Evolutionary conservation across 2,329 filamentous ascomycete genomes (phyloP), one percentile per base, ranked within the genome.

Genomic region (Talaromyces amestolkiae): DNA sequence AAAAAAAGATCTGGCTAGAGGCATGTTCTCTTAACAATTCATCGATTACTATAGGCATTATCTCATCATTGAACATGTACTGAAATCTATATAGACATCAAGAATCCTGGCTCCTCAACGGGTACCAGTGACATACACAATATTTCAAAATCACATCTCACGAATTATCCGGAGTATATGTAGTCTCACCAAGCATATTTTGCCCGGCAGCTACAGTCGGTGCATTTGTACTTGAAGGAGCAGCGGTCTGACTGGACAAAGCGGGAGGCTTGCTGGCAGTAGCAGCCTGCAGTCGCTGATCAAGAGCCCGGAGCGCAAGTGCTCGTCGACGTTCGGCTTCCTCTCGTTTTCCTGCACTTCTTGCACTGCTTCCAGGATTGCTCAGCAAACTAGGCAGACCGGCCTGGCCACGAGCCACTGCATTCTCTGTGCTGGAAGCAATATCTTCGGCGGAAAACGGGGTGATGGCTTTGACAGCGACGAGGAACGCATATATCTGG

Each of bases 301-400:
- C 95, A 63, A 99, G 81, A 3, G 93, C 94, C 75, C 94, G 94
- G 64, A 99, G 83, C 1, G 95, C 95, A 69, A 99, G 81, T 0
- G 93, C 93, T 70, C 95, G 86, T 75, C 95, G 87, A 70, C 95
- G 84, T 81, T 98, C 95, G 0, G 94, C 94, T 78, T 98, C 95
- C 59, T 95, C 94, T 66, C 93, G 88, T 59, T 93, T 91, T 61
- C 88, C 88, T 5, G 83, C 85, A 24, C 84, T 84, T 64, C 79
- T 72, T 58, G 66, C 67, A 22, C 77, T 77, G 13, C 79, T 76
- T 15, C 76, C 79, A 13, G 74, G 77, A 56, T 78, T 80, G 71
- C 83, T 85, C 76, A 87, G 83, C 56, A 88, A 78, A 68, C 81
- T 86, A 0, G 87, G 87, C 58, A 89, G 75, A 9, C 86, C 86